Evolutionary conservation across 345 rosid species (phyloP).

Genomic region (Aethionema arabicum): DNA sequence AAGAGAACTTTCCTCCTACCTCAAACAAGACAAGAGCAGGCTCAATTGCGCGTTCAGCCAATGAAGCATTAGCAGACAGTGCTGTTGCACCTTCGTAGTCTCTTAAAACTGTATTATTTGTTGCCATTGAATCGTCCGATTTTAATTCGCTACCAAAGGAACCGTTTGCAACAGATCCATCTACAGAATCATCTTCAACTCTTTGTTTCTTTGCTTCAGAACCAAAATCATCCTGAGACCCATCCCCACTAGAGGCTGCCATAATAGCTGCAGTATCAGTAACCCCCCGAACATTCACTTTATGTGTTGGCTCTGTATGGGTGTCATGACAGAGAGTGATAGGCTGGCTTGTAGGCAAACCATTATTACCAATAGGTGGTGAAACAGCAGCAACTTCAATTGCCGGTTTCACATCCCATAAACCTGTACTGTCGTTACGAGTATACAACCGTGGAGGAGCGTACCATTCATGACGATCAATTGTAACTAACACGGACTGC

Average conservation of each 20-base stretch:
- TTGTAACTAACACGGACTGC: conserved; percentile 84
- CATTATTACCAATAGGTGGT: conserved; percentile 42
- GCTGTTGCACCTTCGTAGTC: conserved; percentile 50
- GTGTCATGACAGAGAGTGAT: conserved; percentile 41
- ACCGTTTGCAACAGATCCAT: conserved; percentile 46
- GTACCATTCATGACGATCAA: conserved; percentile 97
- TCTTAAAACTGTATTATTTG: conserved; percentile 46
- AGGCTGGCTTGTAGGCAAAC: conserved; percentile 31
- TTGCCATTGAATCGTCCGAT: conserved; percentile 46
- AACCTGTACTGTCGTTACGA: conserved; percentile 84
- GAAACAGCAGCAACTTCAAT: conserved; percentile 40
- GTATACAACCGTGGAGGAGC: conserved; percentile 85
- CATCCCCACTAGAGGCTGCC: conserved; percentile 55
- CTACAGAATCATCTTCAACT: conserved; percentile 52
- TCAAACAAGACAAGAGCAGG: conserved; percentile 96
- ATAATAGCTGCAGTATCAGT: conserved; percentile 50
- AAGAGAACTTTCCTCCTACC: conserved; percentile 43
- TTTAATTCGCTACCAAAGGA: conserved; percentile 50
- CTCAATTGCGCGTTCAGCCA: conserved; percentile 81
- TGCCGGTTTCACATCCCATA: conserved; percentile 79
- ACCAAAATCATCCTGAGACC: conserved; percentile 54
- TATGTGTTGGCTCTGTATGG: conserved; percentile 48
- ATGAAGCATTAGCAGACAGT: conserved; percentile 60
- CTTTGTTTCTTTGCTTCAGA: conserved; percentile 63
- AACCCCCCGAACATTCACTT: conserved; percentile 46